These are phyloP conservation scores for Talaromyces liani DNA, from an alignment of 495 filamentous ascomycete species.

Conservation along the genomic window DNA sequence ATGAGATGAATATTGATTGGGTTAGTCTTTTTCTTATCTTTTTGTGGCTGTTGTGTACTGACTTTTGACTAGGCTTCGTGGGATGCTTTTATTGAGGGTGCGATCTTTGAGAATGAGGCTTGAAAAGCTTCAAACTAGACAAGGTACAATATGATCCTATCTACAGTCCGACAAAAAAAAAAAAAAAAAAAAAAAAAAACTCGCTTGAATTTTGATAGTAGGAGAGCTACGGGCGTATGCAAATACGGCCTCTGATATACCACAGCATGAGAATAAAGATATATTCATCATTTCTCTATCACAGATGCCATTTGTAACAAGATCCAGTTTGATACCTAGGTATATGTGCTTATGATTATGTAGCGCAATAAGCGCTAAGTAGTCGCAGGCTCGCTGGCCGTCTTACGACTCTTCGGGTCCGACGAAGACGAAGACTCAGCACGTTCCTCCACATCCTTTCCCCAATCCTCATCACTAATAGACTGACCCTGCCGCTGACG, in stretches of 20 bases:
- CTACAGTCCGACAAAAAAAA: too few relatives aligned
- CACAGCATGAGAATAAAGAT: background rate
- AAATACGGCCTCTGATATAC: background rate
- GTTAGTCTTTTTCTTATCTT: background rate
- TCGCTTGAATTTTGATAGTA: background rate
- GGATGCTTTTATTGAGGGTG: conserved; percentile 8
- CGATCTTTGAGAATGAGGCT: background rate
- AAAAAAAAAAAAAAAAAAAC: too few relatives aligned
- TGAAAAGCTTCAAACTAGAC: background rate
- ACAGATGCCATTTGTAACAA: background rate
- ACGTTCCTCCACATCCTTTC: background rate
- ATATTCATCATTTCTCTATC: background rate
- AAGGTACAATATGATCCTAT: too few relatives aligned
- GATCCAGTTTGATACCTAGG: background rate
- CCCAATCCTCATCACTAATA: background rate
- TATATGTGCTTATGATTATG: background rate
- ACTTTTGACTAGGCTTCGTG: background rate
- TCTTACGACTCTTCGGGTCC: background rate
- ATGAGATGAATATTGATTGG: conserved; percentile 8
- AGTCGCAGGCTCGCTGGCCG: background rate
- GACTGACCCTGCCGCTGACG: background rate
- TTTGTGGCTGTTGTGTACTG: background rate
- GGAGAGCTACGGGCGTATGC: background rate
- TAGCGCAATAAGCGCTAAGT: background rate
- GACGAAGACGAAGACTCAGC: background rate